Base-by-base conservation (phyloP, 768 basidiomycete species). In the Phanerochaete carnosa region DNA sequence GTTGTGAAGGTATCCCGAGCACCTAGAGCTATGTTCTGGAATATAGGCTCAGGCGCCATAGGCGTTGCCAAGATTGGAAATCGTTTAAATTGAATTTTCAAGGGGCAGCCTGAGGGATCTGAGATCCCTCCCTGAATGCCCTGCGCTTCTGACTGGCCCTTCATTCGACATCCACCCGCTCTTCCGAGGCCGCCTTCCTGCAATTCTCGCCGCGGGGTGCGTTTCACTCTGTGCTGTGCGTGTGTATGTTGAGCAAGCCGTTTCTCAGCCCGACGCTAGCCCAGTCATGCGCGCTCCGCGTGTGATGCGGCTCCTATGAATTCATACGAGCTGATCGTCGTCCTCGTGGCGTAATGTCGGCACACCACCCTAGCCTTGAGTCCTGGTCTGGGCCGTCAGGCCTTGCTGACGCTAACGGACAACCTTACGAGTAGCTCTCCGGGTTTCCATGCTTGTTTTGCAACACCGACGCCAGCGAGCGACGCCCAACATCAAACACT, bases 41-140 rank as follows among this genome's bases (percentile, higher is more conserved):
- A 55, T 39, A 43, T 55, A 55, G 54, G 54, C 54, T 55, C 35
- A 37, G 37, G 54, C 54, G 54, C 54, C 26, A 33, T 19, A 25
- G 37, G 51, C 32, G 13, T 37, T 52, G 30, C 22, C 54, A 32
- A 32, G 37, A 43, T 43, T 35, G 35, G 54, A 33, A 25, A 43
- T 9, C 33, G 22, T 43, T 13, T 55, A 55, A 55, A 55, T 55
- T 55, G 54, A 55, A 39, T 55, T 26, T 55, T 55, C 26, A 55
- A 43, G 39, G 39, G 39, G 19, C 39, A 43, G n/a, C 39, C 39
- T 12, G 6, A 8, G 8, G 19, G 39, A 43, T 43, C 39, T 43
- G 11, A 43, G 39, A 43, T 43, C 39, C 39, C 11, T 43, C 39
- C 19, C 39, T 43, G 5, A 19, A 4, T 19, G 8, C 8, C 19